phyloP scores from a whole-genome alignment of 2,329 filamentous ascomycete species.

The Pyrenophora tritici-repentis region DNA sequence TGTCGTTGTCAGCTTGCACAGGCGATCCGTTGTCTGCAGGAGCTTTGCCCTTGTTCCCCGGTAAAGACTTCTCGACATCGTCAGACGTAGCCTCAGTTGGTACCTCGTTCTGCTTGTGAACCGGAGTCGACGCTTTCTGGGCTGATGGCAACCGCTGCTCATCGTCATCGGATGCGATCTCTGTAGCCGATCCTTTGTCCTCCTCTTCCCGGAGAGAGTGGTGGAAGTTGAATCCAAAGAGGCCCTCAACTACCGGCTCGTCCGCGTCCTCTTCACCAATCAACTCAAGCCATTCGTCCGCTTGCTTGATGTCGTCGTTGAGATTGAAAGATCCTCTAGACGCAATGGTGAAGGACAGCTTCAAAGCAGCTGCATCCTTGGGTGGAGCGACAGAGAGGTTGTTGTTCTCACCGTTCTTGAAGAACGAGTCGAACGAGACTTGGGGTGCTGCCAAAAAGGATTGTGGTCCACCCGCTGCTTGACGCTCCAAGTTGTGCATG shows the following conservation, averaged over 20 bases:
- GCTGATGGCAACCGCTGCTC: neutral
- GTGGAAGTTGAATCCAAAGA: conserved; percentile 12
- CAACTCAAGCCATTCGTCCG: conserved; percentile 3
- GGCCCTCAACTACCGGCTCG: neutral
- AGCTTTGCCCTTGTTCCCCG: too few species aligned
- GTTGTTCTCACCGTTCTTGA: neutral
- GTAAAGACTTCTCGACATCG: too few species aligned
- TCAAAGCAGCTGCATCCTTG: neutral
- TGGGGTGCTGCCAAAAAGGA: neutral
- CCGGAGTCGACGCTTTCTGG: too few species aligned
- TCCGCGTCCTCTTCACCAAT: conserved; percentile 2
- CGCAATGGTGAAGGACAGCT: conserved; percentile 8
- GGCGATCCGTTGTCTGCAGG: too few species aligned
- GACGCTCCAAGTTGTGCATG: neutral
- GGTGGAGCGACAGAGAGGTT: neutral
- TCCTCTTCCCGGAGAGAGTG: conserved; percentile 1
- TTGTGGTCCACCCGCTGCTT: neutral
- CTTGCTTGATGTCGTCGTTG: conserved; percentile 9
- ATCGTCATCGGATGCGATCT: neutral
- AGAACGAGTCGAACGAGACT: neutral
- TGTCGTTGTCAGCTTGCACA: too few species aligned
- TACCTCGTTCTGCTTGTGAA: too few species aligned
- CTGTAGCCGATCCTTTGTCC: neutral
- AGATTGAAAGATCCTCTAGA: conserved; percentile 4
- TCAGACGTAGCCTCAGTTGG: too few species aligned